Conservation (phyloP, 768 basidiomycete genomes). For the Phaffia tasmanica region DNA sequence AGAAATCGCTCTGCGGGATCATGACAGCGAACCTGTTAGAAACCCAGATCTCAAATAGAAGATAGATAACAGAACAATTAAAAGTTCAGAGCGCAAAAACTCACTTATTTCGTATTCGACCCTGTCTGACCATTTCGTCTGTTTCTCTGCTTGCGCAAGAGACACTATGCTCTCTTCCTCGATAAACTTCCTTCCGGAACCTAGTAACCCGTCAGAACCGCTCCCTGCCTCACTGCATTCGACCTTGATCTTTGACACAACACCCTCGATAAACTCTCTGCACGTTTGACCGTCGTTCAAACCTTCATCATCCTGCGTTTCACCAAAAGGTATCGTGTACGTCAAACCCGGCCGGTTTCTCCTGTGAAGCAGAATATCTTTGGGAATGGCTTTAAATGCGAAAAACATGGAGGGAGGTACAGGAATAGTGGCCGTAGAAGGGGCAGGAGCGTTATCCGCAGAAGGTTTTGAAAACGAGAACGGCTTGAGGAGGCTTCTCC, state of each 20-base stretch:
- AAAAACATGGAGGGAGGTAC: conserved; percentile 28
- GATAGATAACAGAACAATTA: background rate
- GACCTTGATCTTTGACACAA: conserved; percentile 57
- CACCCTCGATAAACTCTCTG: conserved; percentile 61
- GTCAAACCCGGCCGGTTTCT: conserved; percentile 21
- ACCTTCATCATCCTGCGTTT: conserved; percentile 43
- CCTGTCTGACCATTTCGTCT: conserved; percentile 77
- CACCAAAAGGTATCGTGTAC: conserved; percentile 39
- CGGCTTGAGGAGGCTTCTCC: conserved; percentile 55
- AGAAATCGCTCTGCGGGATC: background rate
- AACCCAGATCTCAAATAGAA: background rate
- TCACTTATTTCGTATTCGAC: conserved; percentile 90
- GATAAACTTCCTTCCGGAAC: conserved; percentile 45
- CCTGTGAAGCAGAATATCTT: conserved; percentile 31
- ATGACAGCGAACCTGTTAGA: background rate
- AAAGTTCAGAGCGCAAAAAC: conserved; percentile 34
- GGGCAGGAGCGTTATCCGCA: conserved; percentile 38
- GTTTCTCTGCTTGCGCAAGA: conserved; percentile 66
- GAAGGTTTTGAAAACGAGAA: conserved; percentile 58
- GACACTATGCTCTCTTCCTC: conserved; percentile 49
- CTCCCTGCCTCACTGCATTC: conserved; percentile 56
- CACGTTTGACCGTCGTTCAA: conserved; percentile 54
- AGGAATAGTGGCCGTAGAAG: conserved; percentile 6
- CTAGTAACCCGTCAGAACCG: conserved; percentile 30
- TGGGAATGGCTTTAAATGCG: conserved; percentile 40